Conservation (phyloP, 805 yeast species). For the Torulaspora quercuum region DNA sequence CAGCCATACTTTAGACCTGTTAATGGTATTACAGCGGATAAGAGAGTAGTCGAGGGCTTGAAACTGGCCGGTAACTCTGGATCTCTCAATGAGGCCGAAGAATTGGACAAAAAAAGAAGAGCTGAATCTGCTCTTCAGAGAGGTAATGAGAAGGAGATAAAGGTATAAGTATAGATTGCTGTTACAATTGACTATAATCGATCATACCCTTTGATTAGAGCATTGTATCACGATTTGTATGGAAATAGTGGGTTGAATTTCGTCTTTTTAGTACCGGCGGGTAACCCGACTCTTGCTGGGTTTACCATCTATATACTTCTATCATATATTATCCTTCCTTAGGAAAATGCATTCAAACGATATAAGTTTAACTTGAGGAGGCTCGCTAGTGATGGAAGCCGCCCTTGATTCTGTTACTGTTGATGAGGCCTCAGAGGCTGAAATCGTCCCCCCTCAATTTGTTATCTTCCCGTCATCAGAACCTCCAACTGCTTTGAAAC, state of each 20-base stretch:
- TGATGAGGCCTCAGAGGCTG: conserved; percentile 17
- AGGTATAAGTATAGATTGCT: conserved; percentile 4
- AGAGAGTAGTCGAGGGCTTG: conserved; percentile 34
- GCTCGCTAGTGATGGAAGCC: not conserved
- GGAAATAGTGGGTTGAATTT: too few relatives aligned
- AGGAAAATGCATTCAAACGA: too few relatives aligned
- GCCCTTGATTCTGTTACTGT: conserved; percentile 15
- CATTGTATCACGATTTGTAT: too few relatives aligned
- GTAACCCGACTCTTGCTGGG: too few relatives aligned
- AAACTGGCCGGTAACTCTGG: conserved; percentile 15
- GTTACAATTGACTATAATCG: too few relatives aligned
- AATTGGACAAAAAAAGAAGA: conserved; percentile 24
- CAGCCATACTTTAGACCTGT: conserved; percentile 94
- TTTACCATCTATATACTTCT: too few relatives aligned
- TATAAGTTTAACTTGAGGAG: too few relatives aligned
- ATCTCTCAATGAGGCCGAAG: conserved; percentile 5
- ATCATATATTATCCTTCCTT: too few relatives aligned
- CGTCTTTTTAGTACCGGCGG: too few relatives aligned
- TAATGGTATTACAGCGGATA: conserved; percentile 63
- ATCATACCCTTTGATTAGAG: too few relatives aligned
- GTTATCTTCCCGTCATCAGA: conserved; percentile 22
- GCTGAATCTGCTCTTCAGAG: conserved; percentile 23
- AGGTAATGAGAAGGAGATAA: conserved; percentile 16
- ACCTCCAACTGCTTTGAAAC: conserved; percentile 27
- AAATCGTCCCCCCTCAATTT: conserved; percentile 18